phyloP scores from a whole-genome alignment of 2,329 filamentous ascomycete genomes.

The Xylariaceae sp. region DNA sequence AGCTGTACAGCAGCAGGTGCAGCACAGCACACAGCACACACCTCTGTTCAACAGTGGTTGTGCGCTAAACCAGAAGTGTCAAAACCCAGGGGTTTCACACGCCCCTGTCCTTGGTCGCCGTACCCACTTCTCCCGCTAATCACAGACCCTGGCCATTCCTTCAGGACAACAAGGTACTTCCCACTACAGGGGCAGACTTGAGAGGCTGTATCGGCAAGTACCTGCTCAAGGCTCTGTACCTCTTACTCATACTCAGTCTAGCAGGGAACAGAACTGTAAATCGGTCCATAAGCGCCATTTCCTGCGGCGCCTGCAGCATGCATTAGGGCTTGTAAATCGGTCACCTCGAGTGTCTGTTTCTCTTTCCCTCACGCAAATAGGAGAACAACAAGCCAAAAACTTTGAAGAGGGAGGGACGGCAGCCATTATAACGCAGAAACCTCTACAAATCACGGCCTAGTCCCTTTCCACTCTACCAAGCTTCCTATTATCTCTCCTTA shows the following conservation, averaged over 20 bases:
- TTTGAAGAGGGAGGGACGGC: neutral
- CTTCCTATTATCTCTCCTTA: too few relatives aligned
- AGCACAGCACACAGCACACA: too few relatives aligned
- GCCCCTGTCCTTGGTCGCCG: slow-evolving; percentile 6
- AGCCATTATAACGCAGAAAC: neutral
- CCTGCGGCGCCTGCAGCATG: slow-evolving; percentile 14
- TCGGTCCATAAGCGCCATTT: slow-evolving; percentile 16
- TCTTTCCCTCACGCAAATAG: too few relatives aligned
- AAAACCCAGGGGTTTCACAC: slow-evolving; percentile 4
- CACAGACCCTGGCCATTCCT: slow-evolving; percentile 2
- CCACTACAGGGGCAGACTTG: slow-evolving; percentile 7
- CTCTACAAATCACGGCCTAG: neutral
- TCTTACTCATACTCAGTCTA: slow-evolving; percentile 1
- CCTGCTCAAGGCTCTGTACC: neutral
- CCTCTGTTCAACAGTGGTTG: neutral
- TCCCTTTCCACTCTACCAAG: too few relatives aligned
- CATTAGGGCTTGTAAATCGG: slow-evolving; percentile 14
- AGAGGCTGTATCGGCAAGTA: neutral
- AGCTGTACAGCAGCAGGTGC: too few relatives aligned
- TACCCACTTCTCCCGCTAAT: slow-evolving; percentile 1
- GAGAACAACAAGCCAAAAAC: too few relatives aligned
- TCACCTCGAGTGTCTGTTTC: slow-evolving; percentile 9
- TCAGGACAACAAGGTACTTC: slow-evolving; percentile 14
- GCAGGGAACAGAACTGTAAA: slow-evolving; percentile 7
- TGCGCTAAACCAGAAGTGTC: slow-evolving; percentile 8